Percentiles rank a stretch among this genome's conserved stretches.
These are phyloP conservation scores for Plasmodium yoelii DNA, from an alignment of 169 alveolate species.

Conservation along the genomic window DNA sequence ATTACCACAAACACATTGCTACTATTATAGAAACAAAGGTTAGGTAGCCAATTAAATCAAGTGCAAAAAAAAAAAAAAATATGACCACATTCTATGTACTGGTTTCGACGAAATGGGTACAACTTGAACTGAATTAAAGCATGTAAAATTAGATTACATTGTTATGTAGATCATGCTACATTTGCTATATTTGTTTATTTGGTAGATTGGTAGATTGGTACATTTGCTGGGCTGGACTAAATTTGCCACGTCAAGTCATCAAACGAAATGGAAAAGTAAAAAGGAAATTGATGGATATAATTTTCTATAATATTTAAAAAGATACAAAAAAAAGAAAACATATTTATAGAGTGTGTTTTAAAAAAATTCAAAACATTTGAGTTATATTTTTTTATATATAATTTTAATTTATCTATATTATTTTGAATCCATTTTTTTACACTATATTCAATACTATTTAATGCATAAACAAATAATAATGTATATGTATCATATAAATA, in stretches of 20 bases:
- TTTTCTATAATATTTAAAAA: constrained; percentile 44
- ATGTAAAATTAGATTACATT: too few species aligned
- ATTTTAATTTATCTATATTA: constrained; percentile 9
- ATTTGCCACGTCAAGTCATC: constrained; percentile 5
- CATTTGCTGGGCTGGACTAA: too few species aligned
- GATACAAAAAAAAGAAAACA: constrained; percentile 19
- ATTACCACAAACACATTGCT: too few species aligned
- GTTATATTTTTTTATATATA: constrained; percentile 1
- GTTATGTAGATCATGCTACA: too few species aligned
- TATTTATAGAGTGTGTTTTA: constrained; percentile 23
- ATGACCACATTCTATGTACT: too few species aligned
- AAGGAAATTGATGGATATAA: constrained; percentile 33
- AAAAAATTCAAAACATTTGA: constrained; percentile 1
- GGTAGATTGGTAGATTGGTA: too few species aligned
- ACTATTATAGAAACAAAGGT: too few species aligned
- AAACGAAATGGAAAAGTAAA: constrained; percentile 30
- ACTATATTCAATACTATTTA: constrained; percentile 44
- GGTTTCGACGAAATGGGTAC: not conserved
- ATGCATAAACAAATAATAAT: constrained; percentile 27
- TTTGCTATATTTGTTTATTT: too few species aligned
- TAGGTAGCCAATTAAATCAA: too few species aligned
- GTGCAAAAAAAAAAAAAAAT: too few species aligned
- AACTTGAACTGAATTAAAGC: too few species aligned
- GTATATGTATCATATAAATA: constrained; percentile 13
- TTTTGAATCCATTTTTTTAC: constrained; percentile 24